Evolutionary conservation across 306 rosid species (phyloP).

Genomic region (Citrullus colocynthis): DNA sequence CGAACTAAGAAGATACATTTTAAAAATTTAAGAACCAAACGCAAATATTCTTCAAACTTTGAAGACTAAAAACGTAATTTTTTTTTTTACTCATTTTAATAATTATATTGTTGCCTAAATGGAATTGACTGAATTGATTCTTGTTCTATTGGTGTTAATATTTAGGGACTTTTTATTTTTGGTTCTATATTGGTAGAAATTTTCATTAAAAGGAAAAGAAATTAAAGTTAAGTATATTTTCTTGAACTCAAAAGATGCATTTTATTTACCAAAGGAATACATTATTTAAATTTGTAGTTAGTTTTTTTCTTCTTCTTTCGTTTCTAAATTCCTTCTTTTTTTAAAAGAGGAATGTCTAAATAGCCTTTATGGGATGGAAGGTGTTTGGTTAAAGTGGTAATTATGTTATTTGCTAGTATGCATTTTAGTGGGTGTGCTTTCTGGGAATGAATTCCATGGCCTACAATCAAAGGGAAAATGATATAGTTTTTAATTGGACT

Average conservation of each 20-base stretch:
- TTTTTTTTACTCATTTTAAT: too few species aligned
- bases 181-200: too few species aligned
- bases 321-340: neutral
- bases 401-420: neutral
- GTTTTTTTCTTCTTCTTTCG: neutral
- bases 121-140: too few species aligned
- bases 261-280: neutral
- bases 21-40: too few species aligned
- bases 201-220: too few species aligned
- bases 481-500: neutral
- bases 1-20: too few species aligned
- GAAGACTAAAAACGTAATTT: too few species aligned
- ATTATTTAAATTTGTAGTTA: neutral
- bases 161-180: too few species aligned
- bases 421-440: neutral
- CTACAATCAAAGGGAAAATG: neutral
- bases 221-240: neutral
- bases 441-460: conserved; percentile 4
- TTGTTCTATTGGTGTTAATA: too few species aligned
- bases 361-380: neutral
- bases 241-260: neutral
- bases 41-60: too few species aligned
- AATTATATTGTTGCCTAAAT: too few species aligned
- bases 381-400: neutral
- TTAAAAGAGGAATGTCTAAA: neutral